Percentiles rank a stretch among this genome's conserved stretches.
These are phyloP conservation scores for Sutorius australiensis DNA, from an alignment of 768 basidiomycete species.

Conservation along the genomic window DNA sequence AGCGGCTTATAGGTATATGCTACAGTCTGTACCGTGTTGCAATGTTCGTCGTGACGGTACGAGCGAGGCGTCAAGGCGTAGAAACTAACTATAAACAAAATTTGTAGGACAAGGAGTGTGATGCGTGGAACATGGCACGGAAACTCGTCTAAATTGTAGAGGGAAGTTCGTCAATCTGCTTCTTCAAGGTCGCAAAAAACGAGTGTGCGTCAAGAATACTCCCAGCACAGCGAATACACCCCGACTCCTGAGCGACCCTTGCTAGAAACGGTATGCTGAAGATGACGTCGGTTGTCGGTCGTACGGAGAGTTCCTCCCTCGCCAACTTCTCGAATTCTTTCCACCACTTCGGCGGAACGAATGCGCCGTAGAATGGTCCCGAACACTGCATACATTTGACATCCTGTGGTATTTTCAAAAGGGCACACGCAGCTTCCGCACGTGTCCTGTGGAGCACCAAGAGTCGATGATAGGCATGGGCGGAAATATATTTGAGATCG, in stretches of 20 bases:
- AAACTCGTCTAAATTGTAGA: constrained; percentile 30
- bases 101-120: not conserved
- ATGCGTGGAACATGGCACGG: not conserved
- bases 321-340: constrained; percentile 54
- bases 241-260: constrained; percentile 44
- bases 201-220: constrained; percentile 62
- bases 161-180: constrained; percentile 51
- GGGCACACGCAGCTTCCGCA: constrained; percentile 42
- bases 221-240: constrained; percentile 61
- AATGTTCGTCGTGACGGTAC: not conserved
- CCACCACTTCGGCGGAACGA: constrained; percentile 68
- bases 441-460: constrained; percentile 58
- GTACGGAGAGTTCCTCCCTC: constrained; percentile 49
- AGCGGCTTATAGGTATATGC: not conserved
- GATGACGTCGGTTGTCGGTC: constrained; percentile 57
- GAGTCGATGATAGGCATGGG: constrained; percentile 64
- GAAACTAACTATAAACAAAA: not conserved
- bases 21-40: not conserved
- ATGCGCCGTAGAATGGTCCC: constrained; percentile 41
- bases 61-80: too few species aligned
- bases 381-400: constrained; percentile 71
- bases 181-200: constrained; percentile 53
- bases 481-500: constrained; percentile 63
- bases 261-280: constrained; percentile 61
- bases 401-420: constrained; percentile 45